A percentile compares a stretch with the other conserved stretches of the same genome.
Conservation (phyloP, 371 early-diverging fungal species). For the Mortierella sp. region DNA sequence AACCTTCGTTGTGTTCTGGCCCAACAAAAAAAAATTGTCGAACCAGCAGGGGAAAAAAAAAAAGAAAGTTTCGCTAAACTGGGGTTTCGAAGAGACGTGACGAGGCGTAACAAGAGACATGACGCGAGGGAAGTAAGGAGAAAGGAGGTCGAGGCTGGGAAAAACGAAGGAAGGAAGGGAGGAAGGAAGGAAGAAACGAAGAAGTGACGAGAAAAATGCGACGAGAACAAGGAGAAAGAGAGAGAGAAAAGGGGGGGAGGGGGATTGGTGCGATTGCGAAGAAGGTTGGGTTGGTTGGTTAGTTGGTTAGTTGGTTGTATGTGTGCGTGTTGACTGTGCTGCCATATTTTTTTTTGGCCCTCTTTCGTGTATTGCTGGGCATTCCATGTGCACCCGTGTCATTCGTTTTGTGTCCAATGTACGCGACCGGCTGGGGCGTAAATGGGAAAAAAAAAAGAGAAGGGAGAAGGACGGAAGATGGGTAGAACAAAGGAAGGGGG, state of each 20-base stretch:
- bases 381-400: no score
- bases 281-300: conserved; percentile 9
- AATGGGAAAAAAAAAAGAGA: no score
- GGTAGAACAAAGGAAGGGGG: no score
- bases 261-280: conserved; percentile 6
- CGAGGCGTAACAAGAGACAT: not conserved
- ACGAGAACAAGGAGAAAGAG: not conserved
- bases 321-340: not conserved
- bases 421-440: no score
- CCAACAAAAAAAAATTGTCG: not conserved
- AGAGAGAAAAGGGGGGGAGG: not conserved
- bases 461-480: no score
- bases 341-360: not conserved
- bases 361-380: not conserved
- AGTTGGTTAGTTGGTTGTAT: not conserved
- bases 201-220: not conserved
- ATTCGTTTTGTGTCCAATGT: no score
- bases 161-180: not conserved
- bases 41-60: no score
- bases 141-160: not conserved
- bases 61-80: not conserved
- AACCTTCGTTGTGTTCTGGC: not conserved
- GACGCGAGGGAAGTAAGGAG: not conserved
- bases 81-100: not conserved
- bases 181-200: not conserved